Conservation (phyloP, 345 rosid genomes). For the Hibiscus syriacus region DNA sequence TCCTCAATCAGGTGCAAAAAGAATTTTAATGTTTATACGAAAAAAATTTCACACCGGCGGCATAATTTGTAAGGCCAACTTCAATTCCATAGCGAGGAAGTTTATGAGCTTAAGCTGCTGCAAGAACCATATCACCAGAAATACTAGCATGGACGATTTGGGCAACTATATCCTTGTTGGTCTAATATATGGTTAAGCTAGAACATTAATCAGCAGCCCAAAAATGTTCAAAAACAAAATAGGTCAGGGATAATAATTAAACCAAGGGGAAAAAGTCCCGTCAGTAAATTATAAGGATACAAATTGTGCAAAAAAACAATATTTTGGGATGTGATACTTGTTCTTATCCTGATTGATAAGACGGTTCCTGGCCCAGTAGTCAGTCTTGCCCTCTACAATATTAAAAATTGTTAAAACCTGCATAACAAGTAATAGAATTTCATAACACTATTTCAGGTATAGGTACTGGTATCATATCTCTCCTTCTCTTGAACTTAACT, state of each 20-base stretch:
- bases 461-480: slow-evolving; percentile 29
- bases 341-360: slow-evolving; percentile 68
- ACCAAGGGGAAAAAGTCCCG: not conserved
- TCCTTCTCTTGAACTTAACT: slow-evolving; percentile 65
- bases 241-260: too few species aligned
- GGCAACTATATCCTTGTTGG: slow-evolving; percentile 57
- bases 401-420: not conserved
- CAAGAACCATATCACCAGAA: slow-evolving; percentile 53
- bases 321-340: slow-evolving; percentile 67
- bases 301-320: slow-evolving; percentile 59
- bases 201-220: not conserved
- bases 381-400: slow-evolving; percentile 58
- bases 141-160: slow-evolving; percentile 49
- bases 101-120: slow-evolving; percentile 64
- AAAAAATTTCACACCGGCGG: slow-evolving; percentile 40
- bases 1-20: not conserved
- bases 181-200: slow-evolving; percentile 27
- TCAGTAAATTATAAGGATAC: slow-evolving; percentile 24
- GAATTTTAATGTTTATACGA: not conserved
- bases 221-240: not conserved
- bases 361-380: slow-evolving; percentile 63
- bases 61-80: slow-evolving; percentile 69
- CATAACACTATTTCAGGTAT: not conserved
- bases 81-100: slow-evolving; percentile 54
- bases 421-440: not conserved